Evolutionary conservation across 2,329 filamentous ascomycete species (phyloP).

Genomic region (Cladosporium sp.): DNA sequence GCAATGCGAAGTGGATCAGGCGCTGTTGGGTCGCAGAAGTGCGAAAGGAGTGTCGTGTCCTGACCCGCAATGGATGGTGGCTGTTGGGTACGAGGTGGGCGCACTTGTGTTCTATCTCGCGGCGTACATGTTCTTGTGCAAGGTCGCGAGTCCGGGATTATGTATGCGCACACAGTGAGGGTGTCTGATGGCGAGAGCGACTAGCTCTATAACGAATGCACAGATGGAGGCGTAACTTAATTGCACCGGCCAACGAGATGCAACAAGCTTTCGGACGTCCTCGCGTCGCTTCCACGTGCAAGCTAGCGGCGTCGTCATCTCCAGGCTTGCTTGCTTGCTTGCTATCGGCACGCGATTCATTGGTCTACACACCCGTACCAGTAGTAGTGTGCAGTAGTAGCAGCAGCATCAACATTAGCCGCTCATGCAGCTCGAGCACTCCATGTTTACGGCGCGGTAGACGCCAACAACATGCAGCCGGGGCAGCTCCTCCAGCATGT

Average conservation of each 20-base stretch:
- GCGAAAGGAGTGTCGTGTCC: slow-evolving; percentile 7
- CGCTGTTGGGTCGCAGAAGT: not conserved
- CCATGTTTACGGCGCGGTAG: not conserved
- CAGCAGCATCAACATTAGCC: not conserved
- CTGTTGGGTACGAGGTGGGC: slow-evolving; percentile 2
- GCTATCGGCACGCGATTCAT: not conserved
- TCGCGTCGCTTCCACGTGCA: slow-evolving; percentile 3
- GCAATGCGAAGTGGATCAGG: not conserved
- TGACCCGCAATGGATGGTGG: not conserved
- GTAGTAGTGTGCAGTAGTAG: not conserved
- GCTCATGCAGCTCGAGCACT: not conserved
- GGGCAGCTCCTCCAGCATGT: not conserved
- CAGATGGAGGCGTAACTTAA: not conserved
- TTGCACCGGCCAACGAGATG: not conserved
- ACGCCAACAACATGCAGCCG: slow-evolving; percentile 1
- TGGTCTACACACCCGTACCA: too few species aligned
- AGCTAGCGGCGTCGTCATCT: slow-evolving; percentile 2
- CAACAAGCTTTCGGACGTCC: slow-evolving; percentile 8
- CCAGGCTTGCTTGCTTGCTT: not conserved
- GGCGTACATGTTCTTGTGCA: slow-evolving; percentile 3
- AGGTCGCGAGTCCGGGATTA: not conserved
- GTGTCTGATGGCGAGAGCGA: not conserved
- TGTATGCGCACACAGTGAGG: not conserved
- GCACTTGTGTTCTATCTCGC: slow-evolving; percentile 7
- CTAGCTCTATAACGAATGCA: not conserved